Evolutionary conservation across 495 filamentous ascomycete species (phyloP).

Genomic region (Chaetomium fimeti): DNA sequence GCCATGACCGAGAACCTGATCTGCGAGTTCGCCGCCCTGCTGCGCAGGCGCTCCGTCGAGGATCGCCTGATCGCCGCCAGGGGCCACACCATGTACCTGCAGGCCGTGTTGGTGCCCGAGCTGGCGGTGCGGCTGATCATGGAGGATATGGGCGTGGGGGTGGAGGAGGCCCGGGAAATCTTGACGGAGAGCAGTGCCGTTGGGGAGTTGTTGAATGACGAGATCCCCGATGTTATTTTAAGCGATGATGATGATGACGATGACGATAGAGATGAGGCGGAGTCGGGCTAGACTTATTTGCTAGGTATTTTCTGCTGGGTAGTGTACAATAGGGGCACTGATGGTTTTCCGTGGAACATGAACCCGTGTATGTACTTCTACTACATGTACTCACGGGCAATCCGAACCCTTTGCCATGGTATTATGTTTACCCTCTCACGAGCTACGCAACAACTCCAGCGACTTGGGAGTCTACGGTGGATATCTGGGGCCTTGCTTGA

Average conservation of each 20-base stretch:
- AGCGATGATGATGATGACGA: conserved; percentile 49
- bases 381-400: not conserved
- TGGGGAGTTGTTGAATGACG: conserved; percentile 72
- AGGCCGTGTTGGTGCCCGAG: conserved; percentile 85
- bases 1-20: conserved; percentile 65
- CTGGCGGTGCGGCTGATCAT: conserved; percentile 71
- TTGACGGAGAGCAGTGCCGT: conserved; percentile 72
- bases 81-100: conserved; percentile 73
- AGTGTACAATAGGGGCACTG: not conserved
- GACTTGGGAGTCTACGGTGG: no score
- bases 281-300: not conserved
- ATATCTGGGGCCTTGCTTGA: no score
- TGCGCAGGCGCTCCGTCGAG: conserved; percentile 61
- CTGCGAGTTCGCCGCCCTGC: conserved; percentile 54
- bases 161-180: conserved; percentile 64
- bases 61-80: conserved; percentile 69
- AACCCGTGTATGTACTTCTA: not conserved
- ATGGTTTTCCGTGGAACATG: not conserved
- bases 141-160: conserved; percentile 76
- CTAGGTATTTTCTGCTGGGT: not conserved
- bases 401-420: not conserved
- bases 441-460: not conserved
- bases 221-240: conserved; percentile 58
- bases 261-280: conserved; percentile 21
- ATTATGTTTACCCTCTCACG: not conserved